A percentile compares a stretch with the other conserved stretches of the same genome.
Evolutionary conservation across 352 stramenopile genomes (phyloP).

Genomic region (Vaucheria bursata): DNA sequence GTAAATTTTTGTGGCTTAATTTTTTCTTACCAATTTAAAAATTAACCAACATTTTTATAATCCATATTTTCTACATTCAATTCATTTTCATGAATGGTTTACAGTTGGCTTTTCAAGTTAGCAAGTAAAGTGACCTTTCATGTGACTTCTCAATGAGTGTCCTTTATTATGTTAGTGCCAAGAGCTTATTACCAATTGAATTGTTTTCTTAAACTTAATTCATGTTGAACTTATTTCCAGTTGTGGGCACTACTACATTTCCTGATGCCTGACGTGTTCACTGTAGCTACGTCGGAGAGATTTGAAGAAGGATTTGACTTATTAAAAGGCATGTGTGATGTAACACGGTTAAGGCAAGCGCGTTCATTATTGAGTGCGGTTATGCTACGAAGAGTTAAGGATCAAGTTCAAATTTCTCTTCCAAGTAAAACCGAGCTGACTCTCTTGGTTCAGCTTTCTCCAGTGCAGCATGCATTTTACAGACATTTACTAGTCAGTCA

Average conservation of each 20-base stretch:
- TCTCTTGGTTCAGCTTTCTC: slow-evolving; percentile 62
- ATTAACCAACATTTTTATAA: no score
- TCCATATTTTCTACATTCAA: no score
- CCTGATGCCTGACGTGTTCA: slow-evolving; percentile 83
- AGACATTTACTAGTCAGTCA: slow-evolving; percentile 74
- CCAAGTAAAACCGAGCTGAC: slow-evolving; percentile 86
- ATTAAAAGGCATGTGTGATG: slow-evolving; percentile 49
- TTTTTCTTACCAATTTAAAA: no score
- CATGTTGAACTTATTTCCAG: no score
- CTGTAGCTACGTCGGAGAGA: slow-evolving; percentile 56
- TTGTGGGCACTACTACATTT: slow-evolving; percentile 87
- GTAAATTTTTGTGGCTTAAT: no score
- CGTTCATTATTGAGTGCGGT: slow-evolving; percentile 64
- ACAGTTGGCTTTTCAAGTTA: no score
- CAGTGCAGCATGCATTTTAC: slow-evolving; percentile 87
- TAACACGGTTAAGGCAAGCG: slow-evolving; percentile 50
- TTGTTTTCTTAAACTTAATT: no score
- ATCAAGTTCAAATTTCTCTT: slow-evolving; percentile 82
- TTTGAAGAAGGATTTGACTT: slow-evolving; percentile 85
- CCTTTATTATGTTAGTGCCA: no score
- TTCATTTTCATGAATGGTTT: no score
- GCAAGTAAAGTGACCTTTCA: no score
- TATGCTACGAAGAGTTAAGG: slow-evolving; percentile 85
- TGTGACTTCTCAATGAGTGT: no score
- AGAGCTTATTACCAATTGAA: no score